These are phyloP conservation scores for Penicillium aurantiogriseum DNA, from an alignment of 2,329 filamentous ascomycete genomes.

Conservation along the genomic window DNA sequence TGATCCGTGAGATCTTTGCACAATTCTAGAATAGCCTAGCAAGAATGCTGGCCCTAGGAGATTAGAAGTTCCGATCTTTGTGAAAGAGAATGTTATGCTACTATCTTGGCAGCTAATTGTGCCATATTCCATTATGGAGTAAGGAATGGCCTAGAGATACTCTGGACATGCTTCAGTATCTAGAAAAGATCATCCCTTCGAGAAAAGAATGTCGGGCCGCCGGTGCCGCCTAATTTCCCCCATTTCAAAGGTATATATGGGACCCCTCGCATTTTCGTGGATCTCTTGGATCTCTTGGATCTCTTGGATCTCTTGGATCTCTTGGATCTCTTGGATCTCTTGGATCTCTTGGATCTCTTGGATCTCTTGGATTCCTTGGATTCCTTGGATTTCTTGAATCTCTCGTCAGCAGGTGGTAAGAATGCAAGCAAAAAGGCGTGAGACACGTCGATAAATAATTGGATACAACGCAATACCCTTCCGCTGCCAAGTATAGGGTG, in stretches of 20 bases:
- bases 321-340: not conserved
- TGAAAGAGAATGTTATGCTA: not conserved
- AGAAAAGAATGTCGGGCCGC: not conserved
- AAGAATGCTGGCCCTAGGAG: not conserved
- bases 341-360: not conserved
- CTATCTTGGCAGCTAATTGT: not conserved
- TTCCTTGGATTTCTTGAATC: not conserved
- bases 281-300: not conserved
- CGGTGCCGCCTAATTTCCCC: not conserved
- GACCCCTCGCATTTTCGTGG: not conserved
- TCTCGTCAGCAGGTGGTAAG: not conserved
- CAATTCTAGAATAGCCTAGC: not conserved
- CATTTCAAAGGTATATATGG: not conserved
- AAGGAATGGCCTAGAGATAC: not conserved
- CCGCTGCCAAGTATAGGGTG: conserved; percentile 7
- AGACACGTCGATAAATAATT: conserved; percentile 2
- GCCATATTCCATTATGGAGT: not conserved
- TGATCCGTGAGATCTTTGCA: not conserved
- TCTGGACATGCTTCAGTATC: not conserved
- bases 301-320: not conserved
- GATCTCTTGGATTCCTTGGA: not conserved
- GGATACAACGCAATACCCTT: not conserved
- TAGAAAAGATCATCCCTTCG: not conserved
- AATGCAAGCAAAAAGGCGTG: not conserved
- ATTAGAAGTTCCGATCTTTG: not conserved